Evolutionary conservation across 306 rosid species (phyloP), one percentile per base, ranked within the genome.

Genomic region (Spatholobus suberectus): DNA sequence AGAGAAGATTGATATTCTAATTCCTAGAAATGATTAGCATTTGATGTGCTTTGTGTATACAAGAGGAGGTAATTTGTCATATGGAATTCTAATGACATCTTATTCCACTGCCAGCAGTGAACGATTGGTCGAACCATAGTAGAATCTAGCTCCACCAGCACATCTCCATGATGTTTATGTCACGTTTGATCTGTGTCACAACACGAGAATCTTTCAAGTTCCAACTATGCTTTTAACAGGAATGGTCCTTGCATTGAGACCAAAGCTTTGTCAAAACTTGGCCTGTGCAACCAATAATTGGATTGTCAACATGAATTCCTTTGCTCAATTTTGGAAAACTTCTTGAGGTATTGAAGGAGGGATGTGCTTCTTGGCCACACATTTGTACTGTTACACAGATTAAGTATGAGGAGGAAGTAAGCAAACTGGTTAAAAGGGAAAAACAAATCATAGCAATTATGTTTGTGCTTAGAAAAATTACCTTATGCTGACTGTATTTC

Each of bases 401-500:
- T 1, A 78, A 80, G 32, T 43, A 34, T 18, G 44, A 26, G 6
- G 12, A 68, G n/a, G 24, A 40, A 35, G 17, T 49, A 49, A 69
- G 5, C 29, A 73, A 63, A 27, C 52, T 27, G 58, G 47, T 15
- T 62, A 26, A 2, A 62, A 14, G 8, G 68, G 43, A 70, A 59
- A 51, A 69, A 35, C 8, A 26, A 10, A 58, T 5, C 65, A 24
- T 34, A 76, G 4, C 51, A 21, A 68, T 21, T 27, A 15, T 74
- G 34, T 23, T 20, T 72, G 21, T 24, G 9, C 20, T 3, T 4
- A 17, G 6, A 13, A 21, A 70, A 14, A 43, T 61, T 73, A 92
- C 92, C 94, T 89, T 89, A 71, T 92, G 94, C 5, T 92, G 91
- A 84, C 85, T 73, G 84, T 90, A 90, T 86, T 92, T 92, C 86